Evolutionary conservation across 1,284 basidiomycete species (phyloP), one percentile per base, ranked within the genome.

Genomic region (Lentinula novae-zelandiae): DNA sequence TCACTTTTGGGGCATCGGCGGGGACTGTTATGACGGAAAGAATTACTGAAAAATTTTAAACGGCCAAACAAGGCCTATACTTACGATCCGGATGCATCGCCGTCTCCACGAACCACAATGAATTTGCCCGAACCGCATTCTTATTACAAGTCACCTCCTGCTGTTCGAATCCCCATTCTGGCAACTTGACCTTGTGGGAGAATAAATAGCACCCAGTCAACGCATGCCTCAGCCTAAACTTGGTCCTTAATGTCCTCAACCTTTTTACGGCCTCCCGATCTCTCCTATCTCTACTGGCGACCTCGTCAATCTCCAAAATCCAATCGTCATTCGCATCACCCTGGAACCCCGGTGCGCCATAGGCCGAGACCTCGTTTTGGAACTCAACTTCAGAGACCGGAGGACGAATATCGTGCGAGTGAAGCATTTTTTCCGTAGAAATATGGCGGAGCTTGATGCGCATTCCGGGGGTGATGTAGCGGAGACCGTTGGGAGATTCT

Each of bases 81-180:
- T 68, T 69, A 96, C 94, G 73, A 58, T 83, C 79, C 1, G 86
- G 82, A 72, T 99, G 95, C 17, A 68, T 78, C 63, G 91, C 85
- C 3, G 94, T 96, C 80, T 99, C 97, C 57, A 98, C 79, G 69
- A 86, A 96, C 97, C 97, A 99, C 62, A 99, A 73, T 60, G 95
- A 95, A 73, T 98, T 98, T 4, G 83, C 86, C 73, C 81, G 82
- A 34, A 92, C 90, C 3, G 96, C 96, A 70, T 98, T 96, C 82
- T 96, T 96, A 77, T 98, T 98, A 76, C 95, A 98, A 0, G 95
- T 98, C 53, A 96, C 96, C 71, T 99, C 97, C 73, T 99, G 97
- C 75, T 99, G 97, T 68, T 98, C 96, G 68, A 85, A 99, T 0
- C 89, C 97, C 97, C 97, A 99, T 9, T 97, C 92, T 0, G 97